Evolutionary conservation across 768 basidiomycete species (phyloP), one percentile per base, ranked within the genome.

Genomic region (Trametes gibbosa): DNA sequence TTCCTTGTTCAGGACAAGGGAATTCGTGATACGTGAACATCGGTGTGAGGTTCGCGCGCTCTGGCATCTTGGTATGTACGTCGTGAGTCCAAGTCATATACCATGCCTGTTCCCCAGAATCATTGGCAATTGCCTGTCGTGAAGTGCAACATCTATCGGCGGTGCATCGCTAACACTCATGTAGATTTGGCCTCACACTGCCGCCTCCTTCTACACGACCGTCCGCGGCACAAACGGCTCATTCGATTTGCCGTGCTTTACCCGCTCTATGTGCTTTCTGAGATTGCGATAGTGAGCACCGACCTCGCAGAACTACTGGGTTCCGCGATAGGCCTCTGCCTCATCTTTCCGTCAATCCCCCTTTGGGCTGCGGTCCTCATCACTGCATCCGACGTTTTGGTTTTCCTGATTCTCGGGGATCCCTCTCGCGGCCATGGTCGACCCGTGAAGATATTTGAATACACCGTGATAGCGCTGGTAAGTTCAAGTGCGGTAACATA

Each of bases 391-490:
- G 81, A 83, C 56, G 80, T 83, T 47, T 69, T 83, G 41, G 62
- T 83, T 55, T 71, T 95, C 40, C 81, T 95, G 43, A 81, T 80
- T 1, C 72, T 92, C 59, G 79, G 85, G 8, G 89, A 90, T 65
- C 89, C 89, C 14, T 69, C 87, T 29, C 79, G 83, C 32, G 66
- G 68, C 3, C 60, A 63, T 35, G 80, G 81, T 19, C 78, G 46
- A 27, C 90, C 88, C 4, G 87, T 85, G 35, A 81, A 79, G 63
- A 62, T 82, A 59, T 91, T 92, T 63, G 90, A 92, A 66, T 64
- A 78, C 21, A 62, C 87, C 12, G 88, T 92, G 43, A 80, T 79
- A 50, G 75, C 61, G 24, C 69, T 90, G 76, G 89, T 89, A 64
- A 48, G 81, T 68, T 17, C 17, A 19, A 32, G 29, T 5, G 29